A percentile compares a stretch with the other conserved stretches of the same genome.
phyloP scores from a whole-genome alignment of 768 basidiomycete species.

The Auricularia cornea region DNA sequence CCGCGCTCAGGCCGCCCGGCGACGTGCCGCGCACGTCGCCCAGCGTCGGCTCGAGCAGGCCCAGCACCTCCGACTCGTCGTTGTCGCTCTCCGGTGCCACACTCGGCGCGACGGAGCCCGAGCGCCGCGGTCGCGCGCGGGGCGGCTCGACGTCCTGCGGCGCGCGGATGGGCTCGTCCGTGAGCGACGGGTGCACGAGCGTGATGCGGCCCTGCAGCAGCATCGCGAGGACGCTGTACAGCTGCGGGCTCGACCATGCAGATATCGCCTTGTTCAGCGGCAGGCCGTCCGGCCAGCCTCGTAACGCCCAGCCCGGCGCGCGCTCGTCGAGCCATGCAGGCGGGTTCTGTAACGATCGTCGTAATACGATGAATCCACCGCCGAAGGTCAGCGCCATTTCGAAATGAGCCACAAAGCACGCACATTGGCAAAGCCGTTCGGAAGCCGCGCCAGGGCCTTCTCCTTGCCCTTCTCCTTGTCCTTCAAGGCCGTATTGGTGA shows the following conservation, averaged over 20 bases:
- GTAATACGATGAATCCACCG: neutral
- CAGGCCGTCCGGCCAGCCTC: neutral
- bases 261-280: neutral
- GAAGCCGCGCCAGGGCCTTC: neutral
- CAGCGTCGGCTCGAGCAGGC: neutral
- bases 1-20: neutral
- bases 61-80: neutral
- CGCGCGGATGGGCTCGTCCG: neutral
- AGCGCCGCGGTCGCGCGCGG: neutral
- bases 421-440: neutral
- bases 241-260: neutral
- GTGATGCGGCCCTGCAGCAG: neutral
- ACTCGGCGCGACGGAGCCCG: neutral
- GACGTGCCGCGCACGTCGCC: neutral
- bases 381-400: neutral
- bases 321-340: neutral
- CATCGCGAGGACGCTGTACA: neutral
- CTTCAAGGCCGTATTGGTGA: neutral
- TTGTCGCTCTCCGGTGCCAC: neutral
- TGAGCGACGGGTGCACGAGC: neutral
- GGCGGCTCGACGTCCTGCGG: neutral
- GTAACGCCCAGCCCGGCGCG: neutral
- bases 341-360: neutral
- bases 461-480: neutral
- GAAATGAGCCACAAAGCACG: neutral